Evolutionary conservation across 1,284 basidiomycete genomes (phyloP), one percentile per base, ranked within the genome.

Genomic region (Cutaneotrichosporon sp.): DNA sequence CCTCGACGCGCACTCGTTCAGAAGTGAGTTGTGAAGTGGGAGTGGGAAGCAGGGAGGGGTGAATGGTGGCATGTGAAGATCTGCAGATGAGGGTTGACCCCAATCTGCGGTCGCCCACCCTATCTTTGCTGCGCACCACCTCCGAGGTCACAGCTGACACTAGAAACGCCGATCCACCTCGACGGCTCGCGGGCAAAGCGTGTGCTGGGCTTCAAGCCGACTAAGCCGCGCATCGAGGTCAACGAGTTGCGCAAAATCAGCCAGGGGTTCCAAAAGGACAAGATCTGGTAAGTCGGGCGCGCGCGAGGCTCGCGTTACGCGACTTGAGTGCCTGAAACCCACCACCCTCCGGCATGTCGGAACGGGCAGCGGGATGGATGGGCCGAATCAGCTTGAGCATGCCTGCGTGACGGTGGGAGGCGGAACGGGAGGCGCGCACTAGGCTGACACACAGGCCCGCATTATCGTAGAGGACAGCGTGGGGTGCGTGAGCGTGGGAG

Each of bases 121-220:
- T n/a, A n/a, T n/a, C n/a, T n/a, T n/a, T n/a, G n/a, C n/a, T n/a
- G n/a, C n/a, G n/a, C n/a, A n/a, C 45, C 4, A 14, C 7, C 45
- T 46, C 45, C 11, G 45, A 46, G 7, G 25, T 29, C 16, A 50
- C 24, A 27, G n/a, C 60, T 58, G 51, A 62, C 38, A 36, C 14
- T 74, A 92, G 92, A 81, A 81, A 84, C 60, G 74, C 70, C 78
- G 3, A 79, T 79, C 10, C 76, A 74, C 57, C 65, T 81, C 7
- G 77, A 80, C 60, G 77, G 73, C 0, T 69, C 72, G 6, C 73
- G 75, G 52, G 72, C 76, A 6, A 68, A 71, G 7, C 57, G 56
- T 9, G 49, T 92, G 11, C 72, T 91, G 18, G 89, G 89, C 0
- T 93, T 89, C 80, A 81, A 84, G 66, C 81, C 92, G 38, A 83